These are phyloP conservation scores for Mrakia gelida DNA, from an alignment of 768 basidiomycete genomes.

Conservation along the genomic window DNA sequence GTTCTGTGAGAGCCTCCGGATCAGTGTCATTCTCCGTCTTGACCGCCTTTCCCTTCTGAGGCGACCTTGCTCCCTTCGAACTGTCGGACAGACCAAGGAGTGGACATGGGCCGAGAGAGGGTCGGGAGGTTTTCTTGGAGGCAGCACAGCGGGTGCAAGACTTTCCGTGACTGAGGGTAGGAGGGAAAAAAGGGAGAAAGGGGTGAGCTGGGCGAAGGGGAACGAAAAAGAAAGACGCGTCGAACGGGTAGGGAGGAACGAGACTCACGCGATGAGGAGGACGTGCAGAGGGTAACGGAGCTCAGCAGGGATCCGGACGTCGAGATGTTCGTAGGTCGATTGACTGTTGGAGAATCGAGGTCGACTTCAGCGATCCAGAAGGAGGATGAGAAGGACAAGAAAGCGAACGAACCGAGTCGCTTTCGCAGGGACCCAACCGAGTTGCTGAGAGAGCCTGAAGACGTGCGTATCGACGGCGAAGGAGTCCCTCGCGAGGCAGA, in stretches of 20 bases:
- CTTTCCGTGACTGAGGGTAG: conserved; percentile 19
- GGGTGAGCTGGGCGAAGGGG: neutral
- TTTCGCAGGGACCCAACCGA: conserved; percentile 29
- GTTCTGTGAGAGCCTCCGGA: neutral
- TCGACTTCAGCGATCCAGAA: neutral
- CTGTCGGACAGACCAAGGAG: conserved; percentile 18
- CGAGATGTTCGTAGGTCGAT: conserved; percentile 27
- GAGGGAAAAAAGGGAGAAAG: too few species aligned
- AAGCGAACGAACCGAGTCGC: conserved; percentile 17
- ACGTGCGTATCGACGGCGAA: conserved; percentile 33
- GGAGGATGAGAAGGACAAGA: neutral
- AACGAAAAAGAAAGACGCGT: neutral
- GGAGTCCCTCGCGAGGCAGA: conserved; percentile 28
- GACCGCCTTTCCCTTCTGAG: neutral
- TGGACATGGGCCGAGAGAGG: conserved; percentile 24
- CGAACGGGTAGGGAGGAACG: neutral
- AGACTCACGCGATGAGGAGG: conserved; percentile 25
- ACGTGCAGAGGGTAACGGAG: conserved; percentile 28
- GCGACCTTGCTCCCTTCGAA: neutral
- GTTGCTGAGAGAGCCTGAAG: conserved; percentile 27
- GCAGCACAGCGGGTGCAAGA: conserved; percentile 28
- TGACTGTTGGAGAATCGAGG: neutral
- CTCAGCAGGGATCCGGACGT: conserved; percentile 27
- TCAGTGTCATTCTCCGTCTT: neutral
- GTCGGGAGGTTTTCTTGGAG: conserved; percentile 24